Conservation (phyloP, 345 rosid species). For the Boechera divaricarpa region DNA sequence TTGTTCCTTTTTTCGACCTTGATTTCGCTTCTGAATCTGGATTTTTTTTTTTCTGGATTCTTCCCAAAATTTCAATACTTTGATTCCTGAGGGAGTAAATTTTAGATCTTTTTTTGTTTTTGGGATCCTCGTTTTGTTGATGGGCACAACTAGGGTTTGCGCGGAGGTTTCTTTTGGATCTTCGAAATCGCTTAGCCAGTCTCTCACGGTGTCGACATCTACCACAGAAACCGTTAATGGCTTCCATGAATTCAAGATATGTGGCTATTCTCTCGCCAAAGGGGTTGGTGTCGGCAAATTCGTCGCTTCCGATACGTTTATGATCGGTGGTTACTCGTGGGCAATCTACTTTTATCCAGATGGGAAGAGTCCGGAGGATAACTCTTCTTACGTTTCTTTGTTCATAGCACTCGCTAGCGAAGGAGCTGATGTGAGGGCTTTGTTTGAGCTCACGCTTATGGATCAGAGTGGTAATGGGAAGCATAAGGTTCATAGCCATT, state of each 20-base stretch:
- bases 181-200: constrained; percentile 39
- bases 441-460: constrained; percentile 73
- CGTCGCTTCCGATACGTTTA: constrained; percentile 65
- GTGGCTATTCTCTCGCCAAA: constrained; percentile 68
- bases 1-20: neutral
- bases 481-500: constrained; percentile 81
- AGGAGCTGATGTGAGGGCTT: constrained; percentile 72
- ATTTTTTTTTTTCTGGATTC: constrained; percentile 4
- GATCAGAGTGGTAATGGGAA: constrained; percentile 76
- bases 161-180: constrained; percentile 52
- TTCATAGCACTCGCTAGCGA: constrained; percentile 81
- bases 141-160: constrained; percentile 62
- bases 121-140: constrained; percentile 44
- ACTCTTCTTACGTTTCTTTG: constrained; percentile 62
- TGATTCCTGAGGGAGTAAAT: neutral
- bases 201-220: constrained; percentile 60
- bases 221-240: constrained; percentile 68
- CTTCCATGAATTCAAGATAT: constrained; percentile 65
- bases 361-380: constrained; percentile 79
- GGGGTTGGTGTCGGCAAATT: constrained; percentile 76
- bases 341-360: constrained; percentile 82
- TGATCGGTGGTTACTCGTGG: constrained; percentile 75
- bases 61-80: neutral
- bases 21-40: constrained; percentile 9
- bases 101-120: constrained; percentile 21